A percentile compares a stretch with the other conserved stretches of the same genome.
These are phyloP conservation scores for Silene uniflora DNA, from an alignment of 148 eudicot genomes.

Conservation along the genomic window DNA sequence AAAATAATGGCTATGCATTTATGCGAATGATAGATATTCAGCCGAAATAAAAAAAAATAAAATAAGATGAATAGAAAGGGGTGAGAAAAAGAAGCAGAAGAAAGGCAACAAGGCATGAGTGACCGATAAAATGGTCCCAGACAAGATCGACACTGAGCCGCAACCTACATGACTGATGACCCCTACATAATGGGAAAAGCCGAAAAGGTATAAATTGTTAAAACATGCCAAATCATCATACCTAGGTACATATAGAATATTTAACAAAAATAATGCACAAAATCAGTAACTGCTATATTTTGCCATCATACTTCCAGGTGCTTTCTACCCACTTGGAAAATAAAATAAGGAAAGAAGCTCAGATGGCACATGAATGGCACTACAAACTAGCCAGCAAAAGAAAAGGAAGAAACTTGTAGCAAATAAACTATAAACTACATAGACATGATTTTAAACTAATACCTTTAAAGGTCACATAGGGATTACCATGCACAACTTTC, in stretches of 20 bases:
- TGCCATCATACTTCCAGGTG: slow-evolving; percentile 26
- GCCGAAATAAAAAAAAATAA: not conserved
- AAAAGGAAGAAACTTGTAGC: slow-evolving; percentile 3
- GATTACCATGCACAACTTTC: slow-evolving; percentile 34
- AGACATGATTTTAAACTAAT: slow-evolving; percentile 20
- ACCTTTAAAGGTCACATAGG: slow-evolving; percentile 25
- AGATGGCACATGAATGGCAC: slow-evolving; percentile 32
- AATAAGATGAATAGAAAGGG: not conserved
- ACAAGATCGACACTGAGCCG: slow-evolving; percentile 29
- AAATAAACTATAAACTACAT: slow-evolving; percentile 9
- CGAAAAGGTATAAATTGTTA: slow-evolving; percentile 17
- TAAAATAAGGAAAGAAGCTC: slow-evolving; percentile 21
- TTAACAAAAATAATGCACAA: slow-evolving; percentile 5
- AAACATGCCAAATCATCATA: slow-evolving; percentile 16
- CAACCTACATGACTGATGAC: slow-evolving; percentile 26
- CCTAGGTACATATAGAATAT: not conserved
- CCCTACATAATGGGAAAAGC: slow-evolving; percentile 24
- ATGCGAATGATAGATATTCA: not conserved
- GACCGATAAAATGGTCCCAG: slow-evolving; percentile 13
- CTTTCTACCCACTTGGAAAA: slow-evolving; percentile 27
- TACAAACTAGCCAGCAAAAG: slow-evolving; percentile 15
- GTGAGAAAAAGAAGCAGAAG: not conserved
- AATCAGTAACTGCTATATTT: slow-evolving; percentile 16
- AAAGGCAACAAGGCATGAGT: not conserved
- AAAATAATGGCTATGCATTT: not conserved